Conservation (phyloP, 2,329 filamentous ascomycete genomes). For the Magnaporthiopsis incrustans region DNA sequence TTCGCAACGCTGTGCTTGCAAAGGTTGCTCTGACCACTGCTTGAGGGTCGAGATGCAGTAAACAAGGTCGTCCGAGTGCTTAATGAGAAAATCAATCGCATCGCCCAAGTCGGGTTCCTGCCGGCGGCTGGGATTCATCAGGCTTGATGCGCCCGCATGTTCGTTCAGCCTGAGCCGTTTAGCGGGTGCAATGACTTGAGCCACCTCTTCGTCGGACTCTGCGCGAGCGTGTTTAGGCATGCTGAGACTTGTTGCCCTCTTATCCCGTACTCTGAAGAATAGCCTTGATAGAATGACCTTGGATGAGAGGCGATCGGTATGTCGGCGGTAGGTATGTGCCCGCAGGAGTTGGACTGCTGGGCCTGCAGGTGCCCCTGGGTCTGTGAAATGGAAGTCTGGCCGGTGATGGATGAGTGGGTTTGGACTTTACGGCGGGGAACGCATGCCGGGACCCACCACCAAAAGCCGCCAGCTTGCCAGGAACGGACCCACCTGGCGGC, state of each 20-base stretch:
- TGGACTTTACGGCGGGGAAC: background rate
- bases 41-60: slow-evolving; percentile 29
- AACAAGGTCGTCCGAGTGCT: slow-evolving; percentile 30
- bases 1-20: background rate
- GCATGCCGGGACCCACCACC: background rate
- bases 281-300: background rate
- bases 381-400: background rate
- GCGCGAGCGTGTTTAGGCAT: slow-evolving; percentile 28
- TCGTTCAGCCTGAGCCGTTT: slow-evolving; percentile 15
- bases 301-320: background rate
- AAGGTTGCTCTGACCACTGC: slow-evolving; percentile 12
- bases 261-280: background rate
- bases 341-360: background rate
- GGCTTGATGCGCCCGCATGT: too few species aligned
- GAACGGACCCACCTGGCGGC: background rate
- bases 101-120: slow-evolving; percentile 6
- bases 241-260: background rate
- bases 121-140: background rate
- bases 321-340: background rate
- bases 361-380: background rate
- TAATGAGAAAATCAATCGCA: slow-evolving; percentile 22
- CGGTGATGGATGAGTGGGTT: background rate
- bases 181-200: slow-evolving; percentile 9
- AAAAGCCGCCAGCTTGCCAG: background rate
- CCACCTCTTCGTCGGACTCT: background rate